A percentile compares a stretch with the other conserved stretches of the same genome.
Conservation (phyloP, 192 early-diverging fungal species). For the Physocladia obscura region DNA sequence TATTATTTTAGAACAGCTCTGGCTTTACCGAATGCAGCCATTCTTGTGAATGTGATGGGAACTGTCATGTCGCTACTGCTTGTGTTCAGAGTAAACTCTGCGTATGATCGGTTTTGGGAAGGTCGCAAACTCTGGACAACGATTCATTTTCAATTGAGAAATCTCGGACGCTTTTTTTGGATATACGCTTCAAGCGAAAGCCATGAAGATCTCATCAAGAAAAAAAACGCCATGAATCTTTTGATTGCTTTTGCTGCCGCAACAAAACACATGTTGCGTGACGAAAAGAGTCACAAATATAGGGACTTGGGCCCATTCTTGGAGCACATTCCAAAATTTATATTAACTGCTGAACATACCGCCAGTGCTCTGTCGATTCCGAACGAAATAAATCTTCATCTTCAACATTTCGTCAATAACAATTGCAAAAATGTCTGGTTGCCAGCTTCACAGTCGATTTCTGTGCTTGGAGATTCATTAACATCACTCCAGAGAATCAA, state of each 20-base stretch:
- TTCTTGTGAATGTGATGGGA: constrained; percentile 44
- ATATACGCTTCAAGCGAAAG: background rate
- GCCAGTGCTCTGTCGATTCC: background rate
- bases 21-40: constrained; percentile 32
- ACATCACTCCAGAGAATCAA: constrained; percentile 79
- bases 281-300: constrained; percentile 71
- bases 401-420: background rate
- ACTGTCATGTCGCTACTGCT: constrained; percentile 28
- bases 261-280: constrained; percentile 81
- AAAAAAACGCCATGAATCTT: constrained; percentile 73
- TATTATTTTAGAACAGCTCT: too few relatives aligned
- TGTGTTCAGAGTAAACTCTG: constrained; percentile 10
- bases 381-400: constrained; percentile 12
- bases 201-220: too few relatives aligned
- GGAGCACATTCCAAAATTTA: constrained; percentile 5
- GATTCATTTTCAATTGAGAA: constrained; percentile 2
- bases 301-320: constrained; percentile 54
- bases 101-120: constrained; percentile 32
- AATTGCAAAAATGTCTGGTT: background rate
- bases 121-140: constrained; percentile 24
- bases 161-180: background rate
- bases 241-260: constrained; percentile 74
- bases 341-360: background rate
- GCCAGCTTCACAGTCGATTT: background rate
- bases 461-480: constrained; percentile 33